phyloP scores from a whole-genome alignment of 495 filamentous ascomycete genomes.

The Sordaria brevicollis region DNA sequence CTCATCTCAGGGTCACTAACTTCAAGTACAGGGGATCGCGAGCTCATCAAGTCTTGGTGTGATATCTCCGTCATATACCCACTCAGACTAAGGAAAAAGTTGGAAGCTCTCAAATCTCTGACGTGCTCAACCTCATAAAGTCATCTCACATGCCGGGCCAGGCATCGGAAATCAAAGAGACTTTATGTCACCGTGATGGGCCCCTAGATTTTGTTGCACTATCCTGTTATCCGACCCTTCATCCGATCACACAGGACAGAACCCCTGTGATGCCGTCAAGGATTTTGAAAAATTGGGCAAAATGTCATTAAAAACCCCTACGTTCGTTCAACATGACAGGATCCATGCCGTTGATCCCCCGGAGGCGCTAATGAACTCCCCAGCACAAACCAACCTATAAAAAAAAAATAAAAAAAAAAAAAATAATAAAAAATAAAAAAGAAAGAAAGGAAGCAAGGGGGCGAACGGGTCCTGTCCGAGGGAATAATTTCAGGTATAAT shows the following conservation, averaged over 20 bases:
- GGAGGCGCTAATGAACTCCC: neutral
- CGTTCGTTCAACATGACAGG: neutral
- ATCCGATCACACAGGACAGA: neutral
- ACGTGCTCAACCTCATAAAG: neutral
- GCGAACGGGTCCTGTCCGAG: neutral
- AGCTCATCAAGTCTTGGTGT: neutral
- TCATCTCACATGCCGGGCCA: neutral
- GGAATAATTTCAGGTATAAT: neutral
- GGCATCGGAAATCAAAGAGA: neutral
- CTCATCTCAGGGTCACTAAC: neutral
- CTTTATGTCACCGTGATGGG: neutral
- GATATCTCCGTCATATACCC: neutral
- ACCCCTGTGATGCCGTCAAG: neutral
- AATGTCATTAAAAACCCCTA: neutral
- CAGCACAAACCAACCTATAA: neutral
- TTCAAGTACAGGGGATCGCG: neutral
- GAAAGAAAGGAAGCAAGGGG: neutral
- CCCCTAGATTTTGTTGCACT: neutral
- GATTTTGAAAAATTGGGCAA: constrained; percentile 2
- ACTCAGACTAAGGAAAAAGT: neutral
- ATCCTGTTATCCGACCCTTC: neutral
- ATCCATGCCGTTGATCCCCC: constrained; percentile 11
- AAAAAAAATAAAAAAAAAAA: neutral
- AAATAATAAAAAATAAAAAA: neutral
- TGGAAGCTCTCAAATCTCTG: neutral